phyloP scores from a whole-genome alignment of 2,329 filamentous ascomycete species.

The Coniochaeta sp. region DNA sequence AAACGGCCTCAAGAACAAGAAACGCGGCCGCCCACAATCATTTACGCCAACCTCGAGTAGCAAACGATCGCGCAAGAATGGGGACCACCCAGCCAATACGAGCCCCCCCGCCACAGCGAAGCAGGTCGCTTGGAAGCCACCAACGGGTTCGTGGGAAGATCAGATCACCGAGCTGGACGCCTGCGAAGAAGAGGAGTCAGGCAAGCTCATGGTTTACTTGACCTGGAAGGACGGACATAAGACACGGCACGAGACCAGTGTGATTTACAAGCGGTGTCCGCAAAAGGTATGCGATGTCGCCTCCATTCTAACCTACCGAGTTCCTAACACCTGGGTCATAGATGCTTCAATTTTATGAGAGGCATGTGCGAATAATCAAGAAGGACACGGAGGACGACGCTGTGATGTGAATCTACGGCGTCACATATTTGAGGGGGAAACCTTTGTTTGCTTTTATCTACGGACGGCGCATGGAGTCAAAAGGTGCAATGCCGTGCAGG shows the following conservation, averaged over 20 bases:
- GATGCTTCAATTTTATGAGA: constrained; percentile 55
- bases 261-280: constrained; percentile 68
- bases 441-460: not conserved
- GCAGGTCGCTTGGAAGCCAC: constrained; percentile 52
- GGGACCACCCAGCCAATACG: constrained; percentile 38
- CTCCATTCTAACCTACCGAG: not conserved
- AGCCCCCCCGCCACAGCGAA: constrained; percentile 39
- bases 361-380: constrained; percentile 46
- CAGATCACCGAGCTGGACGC: constrained; percentile 64
- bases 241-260: constrained; percentile 61
- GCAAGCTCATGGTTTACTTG: constrained; percentile 58
- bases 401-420: not conserved
- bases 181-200: constrained; percentile 55
- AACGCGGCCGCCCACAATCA: constrained; percentile 43
- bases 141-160: constrained; percentile 70
- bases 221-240: constrained; percentile 69
- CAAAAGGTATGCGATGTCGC: constrained; percentile 52
- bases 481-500: not conserved
- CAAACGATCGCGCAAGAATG: constrained; percentile 41
- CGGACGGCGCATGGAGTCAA: not conserved
- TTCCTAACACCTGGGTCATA: constrained; percentile 16
- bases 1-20: constrained; percentile 44
- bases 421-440: not conserved
- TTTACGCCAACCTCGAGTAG: constrained; percentile 25
- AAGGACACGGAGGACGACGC: constrained; percentile 11